Percentiles rank a stretch among this genome's conserved stretches.
These are phyloP conservation scores for Penicillium paneum DNA, from an alignment of 2,329 filamentous ascomycete species.

Conservation along the genomic window DNA sequence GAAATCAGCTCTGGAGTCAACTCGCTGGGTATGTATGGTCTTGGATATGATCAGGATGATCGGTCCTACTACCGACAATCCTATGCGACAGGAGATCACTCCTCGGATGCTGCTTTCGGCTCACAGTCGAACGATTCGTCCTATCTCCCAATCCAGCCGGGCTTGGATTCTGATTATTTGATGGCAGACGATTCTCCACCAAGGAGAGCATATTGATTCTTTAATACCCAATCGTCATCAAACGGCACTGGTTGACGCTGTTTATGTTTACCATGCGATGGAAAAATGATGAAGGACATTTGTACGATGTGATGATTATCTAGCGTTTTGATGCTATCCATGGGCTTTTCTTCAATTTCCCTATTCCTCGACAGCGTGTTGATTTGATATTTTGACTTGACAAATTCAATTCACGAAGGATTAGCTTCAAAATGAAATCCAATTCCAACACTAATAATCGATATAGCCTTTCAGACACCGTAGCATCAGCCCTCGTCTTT, in stretches of 20 bases:
- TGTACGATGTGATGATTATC: constrained; percentile 7
- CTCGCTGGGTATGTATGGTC: constrained; percentile 37
- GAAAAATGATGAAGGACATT: constrained; percentile 14
- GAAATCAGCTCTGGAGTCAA: constrained; percentile 24
- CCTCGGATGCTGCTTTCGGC: constrained; percentile 6
- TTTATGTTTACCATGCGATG: constrained; percentile 31
- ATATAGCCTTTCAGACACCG: not conserved
- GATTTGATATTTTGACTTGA: not conserved
- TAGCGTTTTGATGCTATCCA: not conserved
- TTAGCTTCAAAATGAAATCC: not conserved
- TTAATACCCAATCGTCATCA: constrained; percentile 32
- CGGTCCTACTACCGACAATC: constrained; percentile 16
- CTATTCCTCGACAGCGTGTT: not conserved
- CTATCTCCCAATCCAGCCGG: constrained; percentile 1
- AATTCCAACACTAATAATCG: no score
- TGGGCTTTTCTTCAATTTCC: not conserved
- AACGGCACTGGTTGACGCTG: constrained; percentile 36
- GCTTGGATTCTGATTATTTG: constrained; percentile 22
- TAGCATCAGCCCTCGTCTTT: no score
- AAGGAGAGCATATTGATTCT: constrained; percentile 14
- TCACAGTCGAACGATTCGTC: constrained; percentile 5
- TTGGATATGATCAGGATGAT: constrained; percentile 31
- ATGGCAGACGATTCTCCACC: constrained; percentile 22
- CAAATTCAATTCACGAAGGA: not conserved
- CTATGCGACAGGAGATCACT: not conserved